phyloP scores from a whole-genome alignment of 78 protist species.

The Dictyostelium purpureum region DNA sequence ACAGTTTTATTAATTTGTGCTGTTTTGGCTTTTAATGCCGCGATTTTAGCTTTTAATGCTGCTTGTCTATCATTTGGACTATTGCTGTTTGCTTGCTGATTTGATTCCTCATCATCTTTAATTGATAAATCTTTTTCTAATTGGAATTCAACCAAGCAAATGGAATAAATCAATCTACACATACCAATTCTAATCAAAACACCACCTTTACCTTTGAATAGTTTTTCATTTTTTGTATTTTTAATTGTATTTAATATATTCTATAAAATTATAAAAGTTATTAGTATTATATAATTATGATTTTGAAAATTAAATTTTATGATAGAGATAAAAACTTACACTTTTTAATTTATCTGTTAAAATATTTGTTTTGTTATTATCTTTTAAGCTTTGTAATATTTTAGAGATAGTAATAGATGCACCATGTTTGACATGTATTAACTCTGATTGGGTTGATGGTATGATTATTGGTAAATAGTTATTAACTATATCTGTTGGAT shows the following conservation, averaged over 20 bases:
- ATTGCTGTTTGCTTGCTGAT: not conserved
- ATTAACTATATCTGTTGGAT: not conserved
- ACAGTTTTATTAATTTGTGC: not conserved
- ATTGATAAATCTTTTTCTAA: not conserved
- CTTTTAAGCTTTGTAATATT: constrained; percentile 46
- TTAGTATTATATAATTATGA: not conserved
- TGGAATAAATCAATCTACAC: constrained; percentile 79
- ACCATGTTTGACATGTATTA: constrained; percentile 86
- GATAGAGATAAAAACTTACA: not conserved
- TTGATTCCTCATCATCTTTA: not conserved
- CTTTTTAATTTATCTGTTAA: not conserved
- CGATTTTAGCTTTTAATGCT: constrained; percentile 51
- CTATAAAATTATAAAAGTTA: not conserved
- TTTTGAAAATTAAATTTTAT: not conserved
- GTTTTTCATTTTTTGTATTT: constrained; percentile 82
- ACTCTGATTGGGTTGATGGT: constrained; percentile 13
- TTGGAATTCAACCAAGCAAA: constrained; percentile 14
- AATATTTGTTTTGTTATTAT: not conserved
- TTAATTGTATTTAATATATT: constrained; percentile 34
- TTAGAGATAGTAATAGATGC: constrained; percentile 68
- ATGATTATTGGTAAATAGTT: constrained; percentile 42
- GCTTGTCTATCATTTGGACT: not conserved
- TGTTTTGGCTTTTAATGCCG: constrained; percentile 26
- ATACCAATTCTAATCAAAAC: constrained; percentile 82
- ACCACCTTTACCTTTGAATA: constrained; percentile 92